Percentiles rank a stretch among this genome's conserved stretches.
These are phyloP conservation scores for Candida hungchunana DNA, from an alignment of 805 yeast species.

Conservation along the genomic window DNA sequence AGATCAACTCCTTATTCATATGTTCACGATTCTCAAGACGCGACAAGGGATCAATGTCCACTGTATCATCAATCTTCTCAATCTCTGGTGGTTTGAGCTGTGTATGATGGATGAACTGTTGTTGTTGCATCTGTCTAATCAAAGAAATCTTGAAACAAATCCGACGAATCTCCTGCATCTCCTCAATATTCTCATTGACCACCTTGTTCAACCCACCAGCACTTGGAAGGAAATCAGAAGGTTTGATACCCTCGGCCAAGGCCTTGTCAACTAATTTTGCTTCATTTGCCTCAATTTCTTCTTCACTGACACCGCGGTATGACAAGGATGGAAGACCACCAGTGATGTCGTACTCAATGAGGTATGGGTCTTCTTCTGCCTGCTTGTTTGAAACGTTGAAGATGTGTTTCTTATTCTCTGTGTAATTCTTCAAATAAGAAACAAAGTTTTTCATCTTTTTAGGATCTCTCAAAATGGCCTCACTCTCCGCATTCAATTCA, in stretches of 20 bases:
- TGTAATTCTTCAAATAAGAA: conserved; percentile 28
- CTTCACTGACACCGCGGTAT: conserved; percentile 49
- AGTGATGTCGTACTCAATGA: conserved; percentile 78
- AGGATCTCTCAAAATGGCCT: conserved; percentile 64
- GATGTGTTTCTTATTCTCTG: conserved; percentile 31
- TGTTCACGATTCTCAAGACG: conserved; percentile 67
- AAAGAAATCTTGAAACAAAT: conserved; percentile 84
- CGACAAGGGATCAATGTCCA: conserved; percentile 82
- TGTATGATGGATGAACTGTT: conserved; percentile 67
- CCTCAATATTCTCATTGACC: conserved; percentile 60
- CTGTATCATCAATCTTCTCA: conserved; percentile 49
- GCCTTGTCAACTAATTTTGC: conserved; percentile 38
- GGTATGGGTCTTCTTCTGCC: conserved; percentile 37
- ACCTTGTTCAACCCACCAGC: conserved; percentile 57
- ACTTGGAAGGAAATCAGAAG: conserved; percentile 38
- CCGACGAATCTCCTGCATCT: conserved; percentile 85
- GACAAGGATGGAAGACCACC: conserved; percentile 72
- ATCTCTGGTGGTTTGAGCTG: conserved; percentile 69
- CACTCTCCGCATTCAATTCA: conserved; percentile 59
- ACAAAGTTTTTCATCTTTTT: conserved; percentile 59
- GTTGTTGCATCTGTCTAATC: conserved; percentile 87
- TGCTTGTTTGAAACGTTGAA: conserved; percentile 30
- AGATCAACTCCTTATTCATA: conserved; percentile 55
- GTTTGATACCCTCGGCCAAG: conserved; percentile 32
- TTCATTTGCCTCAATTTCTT: conserved; percentile 42